These are phyloP conservation scores for Claviceps monticola DNA, from an alignment of 2,329 filamentous ascomycete species.

Conservation along the genomic window DNA sequence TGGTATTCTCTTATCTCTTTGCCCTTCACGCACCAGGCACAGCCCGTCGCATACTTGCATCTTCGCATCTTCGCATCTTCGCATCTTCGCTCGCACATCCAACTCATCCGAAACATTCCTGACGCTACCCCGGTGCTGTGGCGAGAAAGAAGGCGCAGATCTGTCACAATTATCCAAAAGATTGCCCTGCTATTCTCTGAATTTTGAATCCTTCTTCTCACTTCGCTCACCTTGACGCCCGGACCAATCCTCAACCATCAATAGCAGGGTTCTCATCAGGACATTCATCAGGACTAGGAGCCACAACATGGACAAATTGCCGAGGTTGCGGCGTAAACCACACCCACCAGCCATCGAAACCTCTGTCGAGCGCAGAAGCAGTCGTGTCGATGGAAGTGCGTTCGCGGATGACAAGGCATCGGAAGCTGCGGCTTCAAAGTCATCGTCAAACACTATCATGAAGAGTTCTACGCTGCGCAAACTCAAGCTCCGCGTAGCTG, in stretches of 20 bases:
- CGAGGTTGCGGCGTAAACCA: conserved; percentile 29
- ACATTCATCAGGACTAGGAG: neutral
- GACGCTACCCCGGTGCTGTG: neutral
- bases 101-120: neutral
- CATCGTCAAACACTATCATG: conserved; percentile 12
- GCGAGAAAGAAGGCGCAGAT: neutral
- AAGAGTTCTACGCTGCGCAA: conserved; percentile 29
- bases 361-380: conserved; percentile 20
- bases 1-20: neutral
- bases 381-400: conserved; percentile 14
- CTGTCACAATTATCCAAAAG: too few species aligned
- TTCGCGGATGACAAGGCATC: neutral
- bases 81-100: neutral
- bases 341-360: conserved; percentile 30
- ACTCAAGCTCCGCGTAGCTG: conserved; percentile 29
- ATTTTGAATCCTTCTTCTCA: neutral
- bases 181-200: too few species aligned
- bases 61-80: too few species aligned
- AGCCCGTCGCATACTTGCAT: neutral
- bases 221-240: neutral
- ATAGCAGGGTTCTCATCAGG: neutral
- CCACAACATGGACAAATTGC: conserved; percentile 26
- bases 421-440: conserved; percentile 4
- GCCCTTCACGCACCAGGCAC: neutral
- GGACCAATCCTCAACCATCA: neutral